phyloP scores from a whole-genome alignment of 1,284 basidiomycete genomes.

The Fomitopsis palustris region DNA sequence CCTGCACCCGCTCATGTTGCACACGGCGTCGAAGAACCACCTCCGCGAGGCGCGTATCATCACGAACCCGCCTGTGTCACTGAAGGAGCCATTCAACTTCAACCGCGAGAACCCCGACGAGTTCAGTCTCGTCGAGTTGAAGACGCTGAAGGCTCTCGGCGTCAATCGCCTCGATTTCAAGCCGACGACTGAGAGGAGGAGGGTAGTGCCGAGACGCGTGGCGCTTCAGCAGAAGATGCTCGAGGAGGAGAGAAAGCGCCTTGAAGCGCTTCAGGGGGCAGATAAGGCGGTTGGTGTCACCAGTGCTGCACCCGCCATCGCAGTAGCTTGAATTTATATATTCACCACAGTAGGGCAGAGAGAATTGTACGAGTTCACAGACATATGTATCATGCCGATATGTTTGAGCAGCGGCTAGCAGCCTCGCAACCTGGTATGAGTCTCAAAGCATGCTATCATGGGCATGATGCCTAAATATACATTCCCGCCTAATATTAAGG shows the following conservation, averaged over 20 bases:
- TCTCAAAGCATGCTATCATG: too few relatives aligned
- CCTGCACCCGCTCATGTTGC: slow-evolving; percentile 61
- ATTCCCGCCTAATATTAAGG: too few relatives aligned
- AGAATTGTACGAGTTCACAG: background rate
- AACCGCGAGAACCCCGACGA: slow-evolving; percentile 40
- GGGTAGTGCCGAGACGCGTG: slow-evolving; percentile 27
- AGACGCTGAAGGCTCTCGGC: slow-evolving; percentile 52
- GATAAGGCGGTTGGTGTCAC: slow-evolving; percentile 2
- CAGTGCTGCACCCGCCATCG: slow-evolving; percentile 15
- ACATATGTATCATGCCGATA: background rate
- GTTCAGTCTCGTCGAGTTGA: slow-evolving; percentile 47
- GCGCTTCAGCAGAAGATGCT: slow-evolving; percentile 28
- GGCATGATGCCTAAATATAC: too few relatives aligned
- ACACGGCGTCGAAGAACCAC: slow-evolving; percentile 60
- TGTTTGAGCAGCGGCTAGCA: too few relatives aligned
- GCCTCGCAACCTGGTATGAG: too few relatives aligned
- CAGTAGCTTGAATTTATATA: slow-evolving; percentile 23
- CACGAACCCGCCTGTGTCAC: slow-evolving; percentile 56
- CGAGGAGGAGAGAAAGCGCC: slow-evolving; percentile 31
- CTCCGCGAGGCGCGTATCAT: slow-evolving; percentile 51
- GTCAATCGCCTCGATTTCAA: slow-evolving; percentile 30
- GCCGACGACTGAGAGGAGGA: slow-evolving; percentile 24
- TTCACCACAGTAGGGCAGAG: background rate
- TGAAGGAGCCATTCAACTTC: slow-evolving; percentile 53
- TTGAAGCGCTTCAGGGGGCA: slow-evolving; percentile 20